A percentile compares a stretch with the other conserved stretches of the same genome.
phyloP scores from a whole-genome alignment of 768 basidiomycete species.

The Podaxis pistillaris region DNA sequence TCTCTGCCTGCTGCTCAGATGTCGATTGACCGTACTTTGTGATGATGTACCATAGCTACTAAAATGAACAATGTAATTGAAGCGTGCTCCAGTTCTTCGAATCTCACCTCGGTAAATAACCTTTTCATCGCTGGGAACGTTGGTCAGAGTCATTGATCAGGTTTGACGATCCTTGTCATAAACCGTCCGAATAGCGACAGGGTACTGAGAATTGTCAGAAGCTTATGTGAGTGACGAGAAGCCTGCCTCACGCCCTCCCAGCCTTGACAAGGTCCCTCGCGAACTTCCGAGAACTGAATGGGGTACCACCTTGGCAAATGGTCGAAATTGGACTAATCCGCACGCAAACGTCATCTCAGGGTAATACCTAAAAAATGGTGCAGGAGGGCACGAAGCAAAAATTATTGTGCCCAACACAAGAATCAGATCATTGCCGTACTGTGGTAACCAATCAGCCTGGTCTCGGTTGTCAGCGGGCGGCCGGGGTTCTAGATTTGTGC shows the following conservation, averaged over 20 bases:
- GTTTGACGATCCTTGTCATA: background rate
- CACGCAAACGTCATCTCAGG: constrained; percentile 10
- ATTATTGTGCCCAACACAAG: background rate
- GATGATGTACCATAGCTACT: background rate
- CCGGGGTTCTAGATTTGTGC: background rate
- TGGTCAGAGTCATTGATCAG: background rate
- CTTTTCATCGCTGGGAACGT: background rate
- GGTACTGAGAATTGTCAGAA: constrained; percentile 8
- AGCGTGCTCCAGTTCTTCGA: background rate
- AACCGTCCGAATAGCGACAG: constrained; percentile 1
- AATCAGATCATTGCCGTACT: background rate
- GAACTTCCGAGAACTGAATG: constrained; percentile 6
- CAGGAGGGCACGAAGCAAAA: constrained; percentile 1
- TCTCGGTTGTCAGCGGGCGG: constrained; percentile 6
- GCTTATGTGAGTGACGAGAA: constrained; percentile 10
- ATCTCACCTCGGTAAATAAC: background rate
- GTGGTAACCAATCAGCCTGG: constrained; percentile 12
- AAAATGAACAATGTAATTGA: background rate
- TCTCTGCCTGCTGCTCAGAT: background rate
- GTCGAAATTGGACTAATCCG: constrained; percentile 1
- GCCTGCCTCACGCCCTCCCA: background rate
- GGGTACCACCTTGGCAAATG: background rate
- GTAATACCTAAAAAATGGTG: background rate
- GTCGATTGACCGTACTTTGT: background rate
- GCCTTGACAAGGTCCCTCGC: constrained; percentile 1